Base-by-base conservation (phyloP, 441 rosid species). In the Theobroma grandiflorum region DNA sequence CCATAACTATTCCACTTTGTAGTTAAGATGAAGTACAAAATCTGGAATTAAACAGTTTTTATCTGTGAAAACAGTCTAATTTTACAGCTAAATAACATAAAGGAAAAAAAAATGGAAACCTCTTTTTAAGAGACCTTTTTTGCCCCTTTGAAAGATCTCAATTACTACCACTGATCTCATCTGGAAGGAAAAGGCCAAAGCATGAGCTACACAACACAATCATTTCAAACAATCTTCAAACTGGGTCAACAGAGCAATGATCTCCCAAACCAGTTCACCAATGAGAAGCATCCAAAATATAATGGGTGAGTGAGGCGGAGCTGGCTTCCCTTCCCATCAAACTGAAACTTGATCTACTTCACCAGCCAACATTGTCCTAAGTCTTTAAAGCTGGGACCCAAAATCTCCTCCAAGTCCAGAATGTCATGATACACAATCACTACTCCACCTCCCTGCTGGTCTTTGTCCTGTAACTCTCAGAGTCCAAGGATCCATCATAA, bases 231-330 rank as follows among this genome's bases (percentile, higher is more conserved):
- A 53, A 69, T 35, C 55, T 52, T 50, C 50, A 74, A 43, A 18
- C 10, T 2, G 49, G 81, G 85, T 83, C 85, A 83, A 80, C 40
- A 64, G 67, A 58, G 78, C 80, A 87, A 85, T 87, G 78, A 86
- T 82, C 75, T 43, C 15, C 3, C 0, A 5, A 45, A 50, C 52
- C 6, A 72, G 83, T 78, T 38, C 57, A 37, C 61, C 69, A 80
- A 79, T 78, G 83, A 66, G 68, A 85, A 81, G 82, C 82, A 70
- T 78, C 83, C 88, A 84, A 84, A 85, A 38, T 37, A 77, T 49
- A 75, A 84, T 75, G 63, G 80, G 81, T 42, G 20, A 58, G 49
- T 20, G 63, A n/a, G n/a, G 16, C 18, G 18, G 16, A 12, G 2
- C 31, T 26, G 26, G 4, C 5, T 20, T 49, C 2, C 45, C 6